phyloP scores from a whole-genome alignment of 768 basidiomycete genomes.

The Suillus spraguei region DNA sequence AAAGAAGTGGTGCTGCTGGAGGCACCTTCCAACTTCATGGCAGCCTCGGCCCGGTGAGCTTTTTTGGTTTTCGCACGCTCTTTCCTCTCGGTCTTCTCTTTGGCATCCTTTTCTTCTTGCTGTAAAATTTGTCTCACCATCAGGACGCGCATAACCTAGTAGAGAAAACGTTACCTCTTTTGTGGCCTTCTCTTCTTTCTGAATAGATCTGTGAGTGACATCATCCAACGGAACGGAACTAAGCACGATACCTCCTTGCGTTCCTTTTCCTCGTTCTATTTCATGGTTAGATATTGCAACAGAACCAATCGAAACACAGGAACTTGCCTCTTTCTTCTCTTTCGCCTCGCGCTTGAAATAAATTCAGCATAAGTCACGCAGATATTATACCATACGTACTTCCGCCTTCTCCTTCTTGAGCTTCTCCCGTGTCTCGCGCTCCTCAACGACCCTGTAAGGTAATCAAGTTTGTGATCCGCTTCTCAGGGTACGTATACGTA shows the following conservation, averaged over 20 bases:
- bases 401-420: slow-evolving; percentile 79
- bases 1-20: slow-evolving; percentile 16
- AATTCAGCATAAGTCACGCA: slow-evolving; percentile 9
- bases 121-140: slow-evolving; percentile 21
- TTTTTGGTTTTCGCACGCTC: slow-evolving; percentile 61
- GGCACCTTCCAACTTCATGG: slow-evolving; percentile 28
- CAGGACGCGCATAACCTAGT: slow-evolving; percentile 1
- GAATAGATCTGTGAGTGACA: slow-evolving; percentile 12
- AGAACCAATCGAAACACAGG: slow-evolving; percentile 7
- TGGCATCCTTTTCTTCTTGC: slow-evolving; percentile 48
- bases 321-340: slow-evolving; percentile 67
- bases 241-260: slow-evolving; percentile 55
- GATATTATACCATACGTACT: slow-evolving; percentile 32
- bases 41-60: slow-evolving; percentile 36
- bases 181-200: slow-evolving; percentile 55
- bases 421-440: slow-evolving; percentile 83
- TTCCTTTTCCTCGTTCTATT: slow-evolving; percentile 59
- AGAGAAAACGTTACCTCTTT: slow-evolving; percentile 50
- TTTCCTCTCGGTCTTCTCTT: slow-evolving; percentile 59
- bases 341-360: slow-evolving; percentile 70
- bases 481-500: slow-evolving; percentile 26
- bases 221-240: slow-evolving; percentile 9
- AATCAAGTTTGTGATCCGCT: slow-evolving; percentile 11
- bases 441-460: slow-evolving; percentile 56
- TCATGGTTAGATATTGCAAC: slow-evolving; percentile 1